Percentiles rank a stretch among this genome's conserved stretches.
phyloP scores from a whole-genome alignment of 495 filamentous ascomycete species.

The Mytilinidion resinicola region DNA sequence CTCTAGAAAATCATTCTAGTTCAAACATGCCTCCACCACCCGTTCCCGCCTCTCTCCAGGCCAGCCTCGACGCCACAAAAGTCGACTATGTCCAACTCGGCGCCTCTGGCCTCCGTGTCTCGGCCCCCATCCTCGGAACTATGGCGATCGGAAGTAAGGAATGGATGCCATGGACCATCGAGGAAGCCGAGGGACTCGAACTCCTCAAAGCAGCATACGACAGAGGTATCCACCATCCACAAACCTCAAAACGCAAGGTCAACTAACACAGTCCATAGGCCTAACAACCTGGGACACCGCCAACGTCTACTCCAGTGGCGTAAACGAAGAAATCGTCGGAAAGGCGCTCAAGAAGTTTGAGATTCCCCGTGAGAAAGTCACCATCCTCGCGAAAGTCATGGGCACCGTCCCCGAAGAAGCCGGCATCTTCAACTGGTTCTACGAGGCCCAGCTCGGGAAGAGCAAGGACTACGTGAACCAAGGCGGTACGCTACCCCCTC shows the following conservation, averaged over 20 bases:
- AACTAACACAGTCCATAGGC: background rate
- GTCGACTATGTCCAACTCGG: conserved; percentile 35
- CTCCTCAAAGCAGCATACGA: conserved; percentile 45
- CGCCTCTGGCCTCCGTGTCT: conserved; percentile 40
- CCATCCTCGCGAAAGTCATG: conserved; percentile 43
- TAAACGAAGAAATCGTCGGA: conserved; percentile 41
- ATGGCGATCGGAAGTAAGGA: conserved; percentile 40
- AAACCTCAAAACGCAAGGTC: background rate
- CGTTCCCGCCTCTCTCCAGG: too few species aligned
- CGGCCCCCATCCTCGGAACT: conserved; percentile 41
- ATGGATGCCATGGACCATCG: conserved; percentile 42
- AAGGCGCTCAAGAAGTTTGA: conserved; percentile 43
- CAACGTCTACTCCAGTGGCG: conserved; percentile 44
- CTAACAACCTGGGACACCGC: conserved; percentile 37
- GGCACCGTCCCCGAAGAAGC: conserved; percentile 36
- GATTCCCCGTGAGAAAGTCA: conserved; percentile 42
- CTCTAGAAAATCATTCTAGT: too few species aligned
- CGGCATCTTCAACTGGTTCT: conserved; percentile 21
- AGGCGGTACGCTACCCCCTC: conserved; percentile 5
- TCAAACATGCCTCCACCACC: too few species aligned
- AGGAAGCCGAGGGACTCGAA: conserved; percentile 39
- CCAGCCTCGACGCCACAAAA: conserved; percentile 3
- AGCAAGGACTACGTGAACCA: conserved; percentile 45
- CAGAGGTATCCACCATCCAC: conserved; percentile 27
- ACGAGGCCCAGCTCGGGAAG: conserved; percentile 27